These are phyloP conservation scores for Penicillium arizonense DNA, from an alignment of 495 filamentous ascomycete genomes.

Conservation along the genomic window DNA sequence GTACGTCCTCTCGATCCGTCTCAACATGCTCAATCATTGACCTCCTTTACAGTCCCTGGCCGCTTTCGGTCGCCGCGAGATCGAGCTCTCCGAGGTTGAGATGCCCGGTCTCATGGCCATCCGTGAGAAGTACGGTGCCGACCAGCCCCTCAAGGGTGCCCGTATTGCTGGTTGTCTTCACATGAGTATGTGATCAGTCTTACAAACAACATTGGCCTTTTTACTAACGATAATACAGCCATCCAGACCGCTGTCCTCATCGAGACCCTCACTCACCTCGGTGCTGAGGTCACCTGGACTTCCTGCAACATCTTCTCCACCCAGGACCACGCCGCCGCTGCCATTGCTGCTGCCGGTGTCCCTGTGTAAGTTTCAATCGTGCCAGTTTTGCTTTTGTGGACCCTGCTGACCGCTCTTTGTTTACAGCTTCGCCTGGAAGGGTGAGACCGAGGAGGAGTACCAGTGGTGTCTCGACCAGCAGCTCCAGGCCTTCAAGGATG, in stretches of 20 bases:
- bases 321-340: slow-evolving; percentile 96
- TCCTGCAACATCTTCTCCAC: slow-evolving; percentile 99
- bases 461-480: slow-evolving; percentile 99
- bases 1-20: slow-evolving; percentile 40
- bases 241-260: slow-evolving; percentile 99
- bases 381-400: neutral
- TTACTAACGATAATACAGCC: slow-evolving; percentile 47
- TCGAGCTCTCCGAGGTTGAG: slow-evolving; percentile 97
- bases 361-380: slow-evolving; percentile 63
- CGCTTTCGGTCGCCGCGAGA: slow-evolving; percentile 98
- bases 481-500: slow-evolving; percentile 92
- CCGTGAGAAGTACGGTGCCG: slow-evolving; percentile 80
- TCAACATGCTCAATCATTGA: slow-evolving; percentile 19
- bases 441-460: slow-evolving; percentile 99
- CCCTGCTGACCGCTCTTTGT: slow-evolving; percentile 11
- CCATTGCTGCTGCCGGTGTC: slow-evolving; percentile 89
- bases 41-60: slow-evolving; percentile 64
- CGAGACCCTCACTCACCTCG: slow-evolving; percentile 90
- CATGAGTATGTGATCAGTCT: slow-evolving; percentile 68
- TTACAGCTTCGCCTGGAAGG: slow-evolving; percentile 93
- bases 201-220: neutral
- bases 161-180: slow-evolving; percentile 97
- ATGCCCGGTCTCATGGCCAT: slow-evolving; percentile 98
- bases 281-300: slow-evolving; percentile 97
- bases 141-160: slow-evolving; percentile 90